These are phyloP conservation scores for Parascedosporium putredinis DNA, from an alignment of 2,329 filamentous ascomycete species.

Conservation along the genomic window DNA sequence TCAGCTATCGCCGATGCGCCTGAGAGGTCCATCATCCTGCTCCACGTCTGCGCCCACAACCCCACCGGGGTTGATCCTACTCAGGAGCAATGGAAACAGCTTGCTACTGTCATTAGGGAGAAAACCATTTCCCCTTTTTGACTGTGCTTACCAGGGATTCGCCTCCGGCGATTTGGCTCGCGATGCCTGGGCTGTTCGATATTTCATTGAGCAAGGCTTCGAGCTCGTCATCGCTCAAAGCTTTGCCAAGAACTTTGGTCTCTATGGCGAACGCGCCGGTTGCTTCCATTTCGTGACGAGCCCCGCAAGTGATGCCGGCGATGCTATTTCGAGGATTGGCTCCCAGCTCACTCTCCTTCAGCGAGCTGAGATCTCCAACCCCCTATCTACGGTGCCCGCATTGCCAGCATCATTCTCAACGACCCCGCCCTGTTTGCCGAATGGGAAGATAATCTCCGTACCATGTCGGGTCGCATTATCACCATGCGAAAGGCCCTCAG, in stretches of 20 bases:
- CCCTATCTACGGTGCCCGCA: slow-evolving; percentile 89
- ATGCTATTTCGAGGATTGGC: slow-evolving; percentile 55
- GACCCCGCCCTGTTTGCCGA: slow-evolving; percentile 70
- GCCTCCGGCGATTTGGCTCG: slow-evolving; percentile 78
- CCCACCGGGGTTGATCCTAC: slow-evolving; percentile 95
- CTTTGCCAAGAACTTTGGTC: slow-evolving; percentile 96
- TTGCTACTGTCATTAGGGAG: slow-evolving; percentile 64
- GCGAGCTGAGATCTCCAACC: slow-evolving; percentile 95
- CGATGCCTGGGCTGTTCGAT: slow-evolving; percentile 85
- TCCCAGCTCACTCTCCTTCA: slow-evolving; percentile 90
- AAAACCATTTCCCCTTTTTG: slow-evolving; percentile 97
- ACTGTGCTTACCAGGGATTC: slow-evolving; percentile 95
- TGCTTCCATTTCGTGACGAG: slow-evolving; percentile 89
- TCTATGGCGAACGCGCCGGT: slow-evolving; percentile 92
- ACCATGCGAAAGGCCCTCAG: slow-evolving; percentile 76
- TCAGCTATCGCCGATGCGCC: slow-evolving; percentile 58
- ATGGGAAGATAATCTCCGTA: slow-evolving; percentile 85
- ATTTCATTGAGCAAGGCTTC: slow-evolving; percentile 89
- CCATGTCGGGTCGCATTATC: slow-evolving; percentile 93
- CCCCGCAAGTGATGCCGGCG: slow-evolving; percentile 55
- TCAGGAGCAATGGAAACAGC: slow-evolving; percentile 84
- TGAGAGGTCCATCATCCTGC: slow-evolving; percentile 71
- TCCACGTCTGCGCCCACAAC: slow-evolving; percentile 96
- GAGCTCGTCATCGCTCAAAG: slow-evolving; percentile 82
- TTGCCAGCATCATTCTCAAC: slow-evolving; percentile 77